Percentiles rank a stretch among this genome's conserved stretches.
These are phyloP conservation scores for Helianthus tuberosus DNA, from an alignment of 129 eudicot species.

Conservation along the genomic window DNA sequence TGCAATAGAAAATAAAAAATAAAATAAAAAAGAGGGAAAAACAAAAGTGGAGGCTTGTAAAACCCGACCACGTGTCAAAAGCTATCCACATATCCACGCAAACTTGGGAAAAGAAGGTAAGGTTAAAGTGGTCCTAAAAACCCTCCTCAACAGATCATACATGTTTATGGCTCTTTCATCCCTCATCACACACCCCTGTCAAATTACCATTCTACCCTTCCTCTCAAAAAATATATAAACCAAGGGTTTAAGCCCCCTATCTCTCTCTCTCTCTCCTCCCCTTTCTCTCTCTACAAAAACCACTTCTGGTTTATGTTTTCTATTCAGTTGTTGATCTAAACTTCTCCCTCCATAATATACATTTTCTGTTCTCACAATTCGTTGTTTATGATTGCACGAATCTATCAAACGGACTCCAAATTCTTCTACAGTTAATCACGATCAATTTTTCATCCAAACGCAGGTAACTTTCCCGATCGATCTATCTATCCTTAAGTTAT, in stretches of 20 bases:
- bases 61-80: conserved; percentile 46
- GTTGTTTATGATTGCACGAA: conserved; percentile 24
- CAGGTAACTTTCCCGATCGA: conserved; percentile 39
- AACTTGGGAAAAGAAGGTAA: conserved; percentile 21
- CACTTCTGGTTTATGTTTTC: conserved; percentile 29
- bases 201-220: conserved; percentile 41
- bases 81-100: conserved; percentile 50
- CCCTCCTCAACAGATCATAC: conserved; percentile 35
- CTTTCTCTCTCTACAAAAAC: conserved; percentile 29
- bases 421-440: conserved; percentile 29
- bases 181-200: not conserved
- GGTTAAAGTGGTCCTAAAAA: conserved; percentile 46
- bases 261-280: conserved; percentile 13
- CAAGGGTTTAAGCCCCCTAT: conserved; percentile 38
- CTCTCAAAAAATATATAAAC: conserved; percentile 23
- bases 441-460: conserved; percentile 22
- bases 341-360: conserved; percentile 18
- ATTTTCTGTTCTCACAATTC: conserved; percentile 17
- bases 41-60: conserved; percentile 17
- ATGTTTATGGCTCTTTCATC: conserved; percentile 46
- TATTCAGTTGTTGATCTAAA: conserved; percentile 15
- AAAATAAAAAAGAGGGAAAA: not conserved
- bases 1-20: not conserved
- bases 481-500: conserved; percentile 4
- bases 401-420: conserved; percentile 17